Percentiles rank a stretch among this genome's conserved stretches.
Evolutionary conservation across 345 rosid species (phyloP).

Genomic region (Cardamine chenopodiifolia): DNA sequence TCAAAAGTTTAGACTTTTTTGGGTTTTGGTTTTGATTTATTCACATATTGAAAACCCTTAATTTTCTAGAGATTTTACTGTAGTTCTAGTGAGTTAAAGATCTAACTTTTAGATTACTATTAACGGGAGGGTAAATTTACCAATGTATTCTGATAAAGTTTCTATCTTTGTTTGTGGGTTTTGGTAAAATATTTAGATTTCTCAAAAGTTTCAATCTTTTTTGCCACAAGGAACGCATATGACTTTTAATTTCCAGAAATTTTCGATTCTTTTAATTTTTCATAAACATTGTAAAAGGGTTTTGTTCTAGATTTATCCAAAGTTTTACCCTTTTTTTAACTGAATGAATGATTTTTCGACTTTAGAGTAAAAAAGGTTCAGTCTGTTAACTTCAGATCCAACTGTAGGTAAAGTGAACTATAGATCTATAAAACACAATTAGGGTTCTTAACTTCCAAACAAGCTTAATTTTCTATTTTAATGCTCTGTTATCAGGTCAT

Average conservation of each 20-base stretch:
- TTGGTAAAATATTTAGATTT: constrained; percentile 35
- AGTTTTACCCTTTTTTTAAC: constrained; percentile 20
- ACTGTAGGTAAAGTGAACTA: constrained; percentile 21
- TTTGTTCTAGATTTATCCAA: constrained; percentile 16
- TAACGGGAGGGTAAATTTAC: neutral
- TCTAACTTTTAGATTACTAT: constrained; percentile 29
- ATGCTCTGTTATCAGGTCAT: constrained; percentile 65
- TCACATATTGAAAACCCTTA: constrained; percentile 24
- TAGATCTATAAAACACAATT: constrained; percentile 50
- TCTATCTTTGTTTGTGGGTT: constrained; percentile 30
- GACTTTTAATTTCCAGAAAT: constrained; percentile 22
- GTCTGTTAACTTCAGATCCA: constrained; percentile 39
- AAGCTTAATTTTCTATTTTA: neutral
- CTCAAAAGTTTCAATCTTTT: constrained; percentile 26
- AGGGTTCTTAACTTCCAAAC: constrained; percentile 19
- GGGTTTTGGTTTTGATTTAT: neutral
- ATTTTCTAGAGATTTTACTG: neutral
- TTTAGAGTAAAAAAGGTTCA: constrained; percentile 42
- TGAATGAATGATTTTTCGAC: constrained; percentile 17
- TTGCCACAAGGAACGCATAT: neutral
- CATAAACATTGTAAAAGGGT: neutral
- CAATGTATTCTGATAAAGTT: constrained; percentile 24
- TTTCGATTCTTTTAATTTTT: neutral
- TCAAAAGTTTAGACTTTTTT: constrained; percentile 5
- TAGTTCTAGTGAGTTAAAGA: constrained; percentile 8